Evolutionary conservation across 2,329 filamentous ascomycete genomes (phyloP).

Genomic region (Xylariaceae sp.): DNA sequence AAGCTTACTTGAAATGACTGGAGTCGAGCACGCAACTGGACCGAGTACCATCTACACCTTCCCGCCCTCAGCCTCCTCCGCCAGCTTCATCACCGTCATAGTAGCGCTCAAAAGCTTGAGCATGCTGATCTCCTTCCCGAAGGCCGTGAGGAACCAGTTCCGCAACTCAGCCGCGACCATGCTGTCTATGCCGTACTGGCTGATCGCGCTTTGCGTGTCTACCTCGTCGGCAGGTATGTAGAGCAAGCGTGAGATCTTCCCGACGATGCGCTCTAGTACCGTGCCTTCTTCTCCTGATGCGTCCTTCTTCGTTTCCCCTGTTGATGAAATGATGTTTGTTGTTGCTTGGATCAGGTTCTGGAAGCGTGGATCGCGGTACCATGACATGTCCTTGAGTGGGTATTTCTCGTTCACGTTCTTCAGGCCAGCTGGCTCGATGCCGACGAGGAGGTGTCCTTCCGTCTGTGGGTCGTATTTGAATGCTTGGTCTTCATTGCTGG

Average conservation of each 20-base stretch:
- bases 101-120: neutral
- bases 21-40: no score
- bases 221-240: neutral
- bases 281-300: neutral
- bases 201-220: neutral
- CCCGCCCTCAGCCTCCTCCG: neutral
- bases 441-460: neutral
- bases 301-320: neutral
- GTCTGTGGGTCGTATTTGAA: slow-evolving; percentile 3
- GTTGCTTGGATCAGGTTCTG: slow-evolving; percentile 4
- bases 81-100: neutral
- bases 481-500: neutral
- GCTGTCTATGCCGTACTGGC: slow-evolving; percentile 5
- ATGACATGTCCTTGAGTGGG: slow-evolving; percentile 1
- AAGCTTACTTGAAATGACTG: no score
- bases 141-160: slow-evolving; percentile 1
- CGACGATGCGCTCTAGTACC: neutral
- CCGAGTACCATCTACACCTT: no score
- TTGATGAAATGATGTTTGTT: neutral
- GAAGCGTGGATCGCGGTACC: slow-evolving; percentile 7
- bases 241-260: slow-evolving; percentile 3
- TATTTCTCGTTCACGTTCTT: slow-evolving; percentile 1
- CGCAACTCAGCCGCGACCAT: slow-evolving; percentile 7
- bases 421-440: slow-evolving; percentile 6
- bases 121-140: slow-evolving; percentile 1